Evolutionary conservation across 768 basidiomycete genomes (phyloP), one percentile per base, ranked within the genome.

Genomic region (Auriscalpium vulgare): DNA sequence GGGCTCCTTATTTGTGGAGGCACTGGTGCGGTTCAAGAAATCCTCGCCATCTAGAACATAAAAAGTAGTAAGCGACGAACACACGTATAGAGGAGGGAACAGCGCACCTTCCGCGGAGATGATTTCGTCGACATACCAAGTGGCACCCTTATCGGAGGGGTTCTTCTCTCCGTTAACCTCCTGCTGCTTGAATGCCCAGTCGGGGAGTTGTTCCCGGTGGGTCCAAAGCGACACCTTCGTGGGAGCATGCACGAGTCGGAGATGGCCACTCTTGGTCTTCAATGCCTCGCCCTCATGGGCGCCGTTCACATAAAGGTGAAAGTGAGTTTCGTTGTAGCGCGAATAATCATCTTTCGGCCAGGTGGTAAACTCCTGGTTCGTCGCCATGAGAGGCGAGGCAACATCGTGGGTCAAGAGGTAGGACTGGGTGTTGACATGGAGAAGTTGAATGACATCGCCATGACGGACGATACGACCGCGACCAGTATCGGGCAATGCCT

Each of bases 151-250:
- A 55, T 97, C 97, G 8, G 75, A 69, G 5, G 87, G 75, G 56
- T 89, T 94, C 76, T 97, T 99, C 73, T 97, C 94, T 0, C 97
- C 97, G 64, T 99, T 99, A 59, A 99, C 82, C 67, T 98, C 97
- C 67, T 98, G 94, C 68, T 98, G 95, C 67, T 88, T 89, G 78
- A 87, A 94, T 3, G 87, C 97, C 97, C 97, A 98, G 2, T 97
- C 94, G 0, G 97, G 97, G 11, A 99, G 78, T 50, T 84, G 81
- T 53, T 85, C 81, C 16, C 78, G 59, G 63, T 95, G 91, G 8
- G 95, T 97, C 95, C 94, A 97, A 76, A 99, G 81, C 1, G 90
- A 83, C 19, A 99, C 97, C 68, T 81, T 86, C 2, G 95, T 98
- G 0, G 88, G 81, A 1, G 90, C 77, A 70, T 99, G 97, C 11